Evolutionary conservation across 495 filamentous ascomycete species (phyloP).

Genomic region (Aspergillus wentii): DNA sequence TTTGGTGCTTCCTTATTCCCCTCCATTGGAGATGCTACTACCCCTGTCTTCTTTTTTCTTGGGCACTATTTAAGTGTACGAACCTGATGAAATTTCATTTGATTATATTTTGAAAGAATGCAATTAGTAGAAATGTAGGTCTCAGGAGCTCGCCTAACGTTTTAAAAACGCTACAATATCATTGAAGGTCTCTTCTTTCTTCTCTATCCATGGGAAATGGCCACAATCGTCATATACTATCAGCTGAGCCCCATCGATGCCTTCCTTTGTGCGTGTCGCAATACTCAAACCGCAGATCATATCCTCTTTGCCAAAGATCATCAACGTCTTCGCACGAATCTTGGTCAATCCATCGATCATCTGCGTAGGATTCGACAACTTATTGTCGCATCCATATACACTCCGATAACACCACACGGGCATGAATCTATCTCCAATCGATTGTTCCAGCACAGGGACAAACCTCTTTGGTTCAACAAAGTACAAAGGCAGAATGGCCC

Average conservation of each 20-base stretch:
- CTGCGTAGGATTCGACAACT: conserved; percentile 2
- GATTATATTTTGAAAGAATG: conserved; percentile 1
- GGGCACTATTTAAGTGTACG: conserved; percentile 13
- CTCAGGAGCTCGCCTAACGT: background rate
- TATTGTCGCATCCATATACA: conserved; percentile 10
- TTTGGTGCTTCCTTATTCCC: conserved; percentile 14
- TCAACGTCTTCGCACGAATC: conserved; percentile 14
- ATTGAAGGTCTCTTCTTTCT: conserved; percentile 6
- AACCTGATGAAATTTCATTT: conserved; percentile 12
- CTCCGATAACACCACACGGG: conserved; percentile 7
- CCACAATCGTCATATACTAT: conserved; percentile 16
- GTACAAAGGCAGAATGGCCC: conserved; percentile 13
- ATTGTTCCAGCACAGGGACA: conserved; percentile 2
- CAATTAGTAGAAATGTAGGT: background rate
- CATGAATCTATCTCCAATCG: conserved; percentile 7
- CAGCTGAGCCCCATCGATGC: conserved; percentile 4
- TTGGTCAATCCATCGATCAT: conserved; percentile 9
- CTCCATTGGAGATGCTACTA: conserved; percentile 5
- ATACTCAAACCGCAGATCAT: conserved; percentile 13
- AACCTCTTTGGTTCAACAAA: conserved; percentile 11
- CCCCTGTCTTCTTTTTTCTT: conserved; percentile 8
- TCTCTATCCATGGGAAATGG: conserved; percentile 21
- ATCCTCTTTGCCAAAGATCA: conserved; percentile 14
- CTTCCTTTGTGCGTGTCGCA: conserved; percentile 4
- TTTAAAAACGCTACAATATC: conserved; percentile 14